Percentiles rank a stretch among this genome's conserved stretches.
Conservation (phyloP, 257 asterid species). For the Solanum pinnatisectum region DNA sequence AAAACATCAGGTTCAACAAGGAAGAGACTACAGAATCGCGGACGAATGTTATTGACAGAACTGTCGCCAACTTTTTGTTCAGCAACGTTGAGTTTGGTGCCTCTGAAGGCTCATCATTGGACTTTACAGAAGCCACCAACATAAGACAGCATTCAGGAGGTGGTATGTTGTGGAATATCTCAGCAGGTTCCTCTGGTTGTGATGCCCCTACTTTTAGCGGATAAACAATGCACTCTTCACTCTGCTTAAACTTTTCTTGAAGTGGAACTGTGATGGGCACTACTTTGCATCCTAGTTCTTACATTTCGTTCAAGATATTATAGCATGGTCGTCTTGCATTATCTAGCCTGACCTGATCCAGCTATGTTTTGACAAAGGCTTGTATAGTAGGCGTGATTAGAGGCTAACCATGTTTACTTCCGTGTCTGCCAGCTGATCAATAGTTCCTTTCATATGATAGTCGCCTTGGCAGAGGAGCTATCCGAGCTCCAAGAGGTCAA, state of each 20-base stretch:
- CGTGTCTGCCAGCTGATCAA: not conserved
- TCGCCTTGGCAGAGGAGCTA: not conserved
- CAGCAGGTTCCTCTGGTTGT: not conserved
- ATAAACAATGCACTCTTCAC: not conserved
- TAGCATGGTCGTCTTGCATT: not conserved
- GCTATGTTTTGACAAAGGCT: not conserved
- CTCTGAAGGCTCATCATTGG: constrained; percentile 8
- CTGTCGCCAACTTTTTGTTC: constrained; percentile 41
- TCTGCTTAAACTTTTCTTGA: not conserved
- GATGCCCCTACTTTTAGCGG: not conserved
- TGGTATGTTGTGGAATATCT: not conserved
- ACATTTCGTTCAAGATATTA: not conserved
- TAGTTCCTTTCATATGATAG: not conserved
- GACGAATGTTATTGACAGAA: constrained; percentile 31
- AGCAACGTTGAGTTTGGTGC: constrained; percentile 3
- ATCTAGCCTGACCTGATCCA: not conserved
- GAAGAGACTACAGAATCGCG: not conserved
- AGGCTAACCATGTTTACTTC: not conserved
- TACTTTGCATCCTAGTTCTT: not conserved
- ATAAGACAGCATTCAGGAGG: not conserved
- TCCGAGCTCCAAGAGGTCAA: not conserved
- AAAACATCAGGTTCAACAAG: not conserved
- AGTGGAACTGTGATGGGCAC: not conserved
- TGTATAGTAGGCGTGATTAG: not conserved
- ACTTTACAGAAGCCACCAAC: not conserved